Conservation (phyloP, 495 filamentous ascomycete genomes). For the Penicillium nucicola region DNA sequence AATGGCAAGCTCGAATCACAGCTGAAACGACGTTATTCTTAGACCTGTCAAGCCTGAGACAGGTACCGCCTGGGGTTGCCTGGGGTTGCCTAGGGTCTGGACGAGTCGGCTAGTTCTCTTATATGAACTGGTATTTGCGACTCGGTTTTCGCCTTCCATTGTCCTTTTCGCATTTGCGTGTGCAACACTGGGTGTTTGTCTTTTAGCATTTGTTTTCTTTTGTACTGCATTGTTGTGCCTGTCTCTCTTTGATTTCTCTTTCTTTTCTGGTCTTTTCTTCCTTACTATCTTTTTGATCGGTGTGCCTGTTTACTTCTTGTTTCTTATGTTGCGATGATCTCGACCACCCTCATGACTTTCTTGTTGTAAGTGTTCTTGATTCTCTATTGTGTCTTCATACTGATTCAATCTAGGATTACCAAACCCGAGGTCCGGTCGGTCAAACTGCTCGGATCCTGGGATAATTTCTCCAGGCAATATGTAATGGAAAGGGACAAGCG, state of each 20-base stretch:
- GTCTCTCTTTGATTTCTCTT: slow-evolving; percentile 3
- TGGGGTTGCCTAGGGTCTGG: slow-evolving; percentile 9
- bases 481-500: slow-evolving; percentile 73
- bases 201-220: slow-evolving; percentile 7
- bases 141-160: slow-evolving; percentile 2
- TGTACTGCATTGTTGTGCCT: slow-evolving; percentile 6
- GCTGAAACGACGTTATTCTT: slow-evolving; percentile 25
- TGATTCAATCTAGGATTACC: slow-evolving; percentile 36
- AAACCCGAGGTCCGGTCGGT: slow-evolving; percentile 66
- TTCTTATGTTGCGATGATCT: slow-evolving; percentile 49
- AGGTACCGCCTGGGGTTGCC: no score
- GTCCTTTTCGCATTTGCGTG: slow-evolving; percentile 19
- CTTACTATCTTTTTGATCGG: no score
- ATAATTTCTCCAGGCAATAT: slow-evolving; percentile 79
- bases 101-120: background rate
- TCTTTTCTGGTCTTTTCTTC: background rate
- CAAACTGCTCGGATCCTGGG: slow-evolving; percentile 86
- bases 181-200: slow-evolving; percentile 18
- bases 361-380: slow-evolving; percentile 57
- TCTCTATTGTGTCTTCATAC: background rate
- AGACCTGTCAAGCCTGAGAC: slow-evolving; percentile 28
- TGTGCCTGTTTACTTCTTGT: slow-evolving; percentile 6
- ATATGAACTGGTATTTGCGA: slow-evolving; percentile 4
- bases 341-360: slow-evolving; percentile 74
- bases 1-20: slow-evolving; percentile 14